A percentile compares a stretch with the other conserved stretches of the same genome.
These are phyloP conservation scores for Pinus albicaulis DNA, from an alignment of 75 land plant species.

Conservation along the genomic window DNA sequence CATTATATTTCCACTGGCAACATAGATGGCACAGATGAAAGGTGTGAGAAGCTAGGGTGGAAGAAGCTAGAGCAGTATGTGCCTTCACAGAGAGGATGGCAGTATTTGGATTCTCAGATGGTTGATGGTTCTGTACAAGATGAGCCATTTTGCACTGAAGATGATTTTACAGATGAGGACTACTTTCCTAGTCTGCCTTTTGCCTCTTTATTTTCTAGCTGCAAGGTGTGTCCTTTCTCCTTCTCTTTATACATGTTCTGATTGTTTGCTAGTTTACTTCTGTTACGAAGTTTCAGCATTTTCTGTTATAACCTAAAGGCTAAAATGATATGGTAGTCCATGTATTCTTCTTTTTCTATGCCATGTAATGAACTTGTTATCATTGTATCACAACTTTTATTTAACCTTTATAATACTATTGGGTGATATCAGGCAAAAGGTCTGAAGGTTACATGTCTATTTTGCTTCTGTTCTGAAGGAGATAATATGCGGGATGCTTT, in stretches of 20 bases:
- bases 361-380: background rate
- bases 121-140: constrained; percentile 30
- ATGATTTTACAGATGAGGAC: constrained; percentile 57
- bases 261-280: background rate
- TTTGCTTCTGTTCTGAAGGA: constrained; percentile 94
- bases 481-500: constrained; percentile 94
- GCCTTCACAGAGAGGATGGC: constrained; percentile 60
- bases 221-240: constrained; percentile 52
- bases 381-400: background rate
- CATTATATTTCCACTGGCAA: constrained; percentile 65
- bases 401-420: background rate
- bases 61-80: constrained; percentile 64
- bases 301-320: background rate
- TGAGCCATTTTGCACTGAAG: constrained; percentile 29
- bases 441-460: constrained; percentile 78
- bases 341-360: background rate
- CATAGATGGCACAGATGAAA: constrained; percentile 60
- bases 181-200: constrained; percentile 89
- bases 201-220: constrained; percentile 82
- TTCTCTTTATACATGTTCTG: background rate
- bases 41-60: constrained; percentile 84
- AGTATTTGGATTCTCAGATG: constrained; percentile 49
- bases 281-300: background rate
- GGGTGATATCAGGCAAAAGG: constrained; percentile 65
- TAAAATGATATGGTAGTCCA: background rate